Evolutionary conservation across 345 rosid genomes (phyloP).

Genomic region (Corymbia maculata): DNA sequence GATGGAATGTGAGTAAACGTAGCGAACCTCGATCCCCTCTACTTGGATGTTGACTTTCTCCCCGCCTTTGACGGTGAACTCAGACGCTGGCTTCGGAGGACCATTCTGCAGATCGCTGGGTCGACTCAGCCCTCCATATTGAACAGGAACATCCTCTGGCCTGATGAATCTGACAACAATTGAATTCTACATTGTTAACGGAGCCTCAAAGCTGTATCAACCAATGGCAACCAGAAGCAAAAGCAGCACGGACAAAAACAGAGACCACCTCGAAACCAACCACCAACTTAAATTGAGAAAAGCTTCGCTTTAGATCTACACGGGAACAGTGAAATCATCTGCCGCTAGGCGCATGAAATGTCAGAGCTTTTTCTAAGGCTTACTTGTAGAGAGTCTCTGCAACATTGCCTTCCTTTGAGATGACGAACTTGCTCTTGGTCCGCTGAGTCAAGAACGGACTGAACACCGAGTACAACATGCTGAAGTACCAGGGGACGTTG

Average conservation of each 20-base stretch:
- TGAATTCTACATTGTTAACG: background rate
- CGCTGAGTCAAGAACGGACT: constrained; percentile 92
- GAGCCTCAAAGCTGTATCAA: background rate
- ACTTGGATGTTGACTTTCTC: constrained; percentile 97
- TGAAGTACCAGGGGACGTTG: constrained; percentile 99
- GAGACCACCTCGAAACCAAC: background rate
- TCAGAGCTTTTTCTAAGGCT: background rate
- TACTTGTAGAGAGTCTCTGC: constrained; percentile 98
- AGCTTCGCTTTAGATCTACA: background rate
- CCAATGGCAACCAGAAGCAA: background rate
- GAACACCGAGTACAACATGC: constrained; percentile 71
- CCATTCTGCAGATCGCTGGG: constrained; percentile 53
- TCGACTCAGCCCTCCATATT: constrained; percentile 83
- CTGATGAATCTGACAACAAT: constrained; percentile 51
- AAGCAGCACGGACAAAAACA: background rate
- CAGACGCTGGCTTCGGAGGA: constrained; percentile 78
- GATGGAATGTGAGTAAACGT: background rate
- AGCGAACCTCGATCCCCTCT: constrained; percentile 85
- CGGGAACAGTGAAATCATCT: background rate
- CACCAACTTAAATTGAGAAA: background rate
- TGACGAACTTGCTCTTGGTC: constrained; percentile 93
- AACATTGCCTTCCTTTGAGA: constrained; percentile 79
- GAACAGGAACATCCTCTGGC: constrained; percentile 90
- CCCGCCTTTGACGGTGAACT: constrained; percentile 86
- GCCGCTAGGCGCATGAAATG: background rate